Base-by-base conservation (phyloP, 2,329 filamentous ascomycete genomes). In the Sclerotinia spermophila region DNA sequence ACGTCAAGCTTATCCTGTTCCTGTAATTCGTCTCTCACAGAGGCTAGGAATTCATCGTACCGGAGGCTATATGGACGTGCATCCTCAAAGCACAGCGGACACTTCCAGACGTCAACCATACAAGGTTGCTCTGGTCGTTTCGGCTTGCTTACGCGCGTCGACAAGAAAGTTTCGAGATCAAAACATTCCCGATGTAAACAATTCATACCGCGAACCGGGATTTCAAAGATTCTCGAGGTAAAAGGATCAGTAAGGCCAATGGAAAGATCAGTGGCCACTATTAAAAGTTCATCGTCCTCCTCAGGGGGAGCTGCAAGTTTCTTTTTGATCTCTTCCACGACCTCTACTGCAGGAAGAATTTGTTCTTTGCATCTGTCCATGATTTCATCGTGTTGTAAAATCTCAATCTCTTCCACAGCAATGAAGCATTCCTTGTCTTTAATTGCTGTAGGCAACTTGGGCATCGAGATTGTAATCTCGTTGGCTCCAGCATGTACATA, bases 111-210 rank as follows among this genome's bases (percentile, higher is more conserved):
- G 76, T 96, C 92, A 0, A 87, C 83, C 69, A 86, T 81, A 1
- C 84, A 84, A 13, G 86, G 87, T 74, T 89, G 85, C 35, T 76
- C 74, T 35, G 81, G 79, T 72, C 84, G 85, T 21, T 81, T 81
- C 7, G 84, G 83, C 56, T 79, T 81, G 35, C 79, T 80, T 33
- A 75, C 78, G 24, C 92, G 88, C 7, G 90, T 92, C 21, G 84
- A 80, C 13, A 99, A 85, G 83, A 93, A 98, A 0, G 87, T 94
- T 30, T 91, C 86, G 11, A 97, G 87, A 79, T 98, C 95, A 78
- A 98, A 97, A 78, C 94, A 97, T 78, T 97, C 93, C 48, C 90
- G 83, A 78, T 99, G 95, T 35, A 83, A 82, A 79, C 96, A 99
- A 4, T 80, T 76, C 11, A 77, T 82, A 38, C 93, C 89, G 40